Conservation (phyloP, 257 asterid species). For the Salvia rosmarinus region DNA sequence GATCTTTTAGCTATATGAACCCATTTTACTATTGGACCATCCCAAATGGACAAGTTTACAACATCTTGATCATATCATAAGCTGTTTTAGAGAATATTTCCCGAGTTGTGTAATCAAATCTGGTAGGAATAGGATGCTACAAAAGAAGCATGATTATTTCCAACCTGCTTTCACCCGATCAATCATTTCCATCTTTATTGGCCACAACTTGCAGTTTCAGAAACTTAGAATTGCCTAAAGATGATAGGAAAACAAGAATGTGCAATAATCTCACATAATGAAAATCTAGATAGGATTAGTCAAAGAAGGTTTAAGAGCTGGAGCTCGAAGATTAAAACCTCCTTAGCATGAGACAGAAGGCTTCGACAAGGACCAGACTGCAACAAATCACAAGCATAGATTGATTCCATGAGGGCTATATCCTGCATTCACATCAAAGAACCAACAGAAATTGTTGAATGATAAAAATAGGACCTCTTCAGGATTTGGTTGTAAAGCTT, state of each 20-base stretch:
- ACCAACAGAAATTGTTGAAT: background rate
- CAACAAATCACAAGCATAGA: slow-evolving; percentile 32
- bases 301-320: slow-evolving; percentile 81
- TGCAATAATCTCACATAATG: no score
- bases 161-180: background rate
- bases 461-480: slow-evolving; percentile 60
- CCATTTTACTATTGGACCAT: no score
- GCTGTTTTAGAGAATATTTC: no score
- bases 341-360: slow-evolving; percentile 84
- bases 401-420: background rate
- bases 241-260: background rate
- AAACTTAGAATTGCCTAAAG: background rate
- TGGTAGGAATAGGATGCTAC: no score
- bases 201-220: background rate
- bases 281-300: no score
- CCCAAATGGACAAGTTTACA: no score
- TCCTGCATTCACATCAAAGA: background rate
- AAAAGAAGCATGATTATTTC: no score
- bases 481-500: slow-evolving; percentile 72
- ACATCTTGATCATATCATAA: no score
- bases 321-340: slow-evolving; percentile 86
- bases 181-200: background rate
- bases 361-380: slow-evolving; percentile 98
- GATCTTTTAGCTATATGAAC: no score
- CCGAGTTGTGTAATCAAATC: no score